Percentiles rank a stretch among this genome's conserved stretches.
phyloP scores from a whole-genome alignment of 352 stramenopile species.

The Vaucheria bursata region DNA sequence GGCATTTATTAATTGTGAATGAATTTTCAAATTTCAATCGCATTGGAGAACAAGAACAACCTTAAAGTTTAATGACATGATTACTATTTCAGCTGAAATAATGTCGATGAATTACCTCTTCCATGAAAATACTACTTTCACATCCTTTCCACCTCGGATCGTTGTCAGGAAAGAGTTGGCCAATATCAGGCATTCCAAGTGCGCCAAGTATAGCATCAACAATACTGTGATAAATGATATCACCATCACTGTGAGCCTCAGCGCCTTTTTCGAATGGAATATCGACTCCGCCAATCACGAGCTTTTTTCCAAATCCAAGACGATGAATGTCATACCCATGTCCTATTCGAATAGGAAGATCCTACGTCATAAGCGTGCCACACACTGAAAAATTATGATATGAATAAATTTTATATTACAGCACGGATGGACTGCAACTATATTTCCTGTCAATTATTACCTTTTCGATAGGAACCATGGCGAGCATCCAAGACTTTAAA shows the following conservation, averaged over 20 bases:
- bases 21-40: too few species aligned
- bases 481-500: too few species aligned
- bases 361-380: too few species aligned
- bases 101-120: slow-evolving; percentile 57
- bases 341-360: slow-evolving; percentile 58
- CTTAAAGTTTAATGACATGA: not conserved
- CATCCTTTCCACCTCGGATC: slow-evolving; percentile 65
- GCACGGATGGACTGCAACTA: too few species aligned
- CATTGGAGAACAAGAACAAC: not conserved
- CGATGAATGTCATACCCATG: slow-evolving; percentile 75
- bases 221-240: slow-evolving; percentile 70
- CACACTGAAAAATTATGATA: too few species aligned
- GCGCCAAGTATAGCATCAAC: slow-evolving; percentile 67
- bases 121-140: slow-evolving; percentile 69
- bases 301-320: slow-evolving; percentile 61
- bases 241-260: slow-evolving; percentile 66
- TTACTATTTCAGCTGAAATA: not conserved
- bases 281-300: slow-evolving; percentile 64
- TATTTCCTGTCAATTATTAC: too few species aligned
- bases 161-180: slow-evolving; percentile 70
- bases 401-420: too few species aligned
- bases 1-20: too few species aligned
- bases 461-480: too few species aligned
- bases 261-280: slow-evolving; percentile 61
- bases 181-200: slow-evolving; percentile 49